Evolutionary conservation across 108 stramenopile species (phyloP), one percentile per base, ranked within the genome.

Genomic region (Parietichytrium sp.): DNA sequence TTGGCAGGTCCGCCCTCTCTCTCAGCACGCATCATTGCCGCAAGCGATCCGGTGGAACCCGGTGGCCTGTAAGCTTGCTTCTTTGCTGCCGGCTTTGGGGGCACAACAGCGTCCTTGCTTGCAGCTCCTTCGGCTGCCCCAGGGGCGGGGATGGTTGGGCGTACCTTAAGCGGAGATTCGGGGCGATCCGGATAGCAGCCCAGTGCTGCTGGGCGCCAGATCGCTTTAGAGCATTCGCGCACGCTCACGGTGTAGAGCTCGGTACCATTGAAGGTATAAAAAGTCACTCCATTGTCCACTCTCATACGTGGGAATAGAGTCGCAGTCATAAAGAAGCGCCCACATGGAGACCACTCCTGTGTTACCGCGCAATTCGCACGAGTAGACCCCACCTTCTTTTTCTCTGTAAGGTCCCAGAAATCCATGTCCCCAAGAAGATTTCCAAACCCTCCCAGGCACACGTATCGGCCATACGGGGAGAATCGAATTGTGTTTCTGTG

Each of bases 291-390:
- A 88, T 97, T 97, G 82, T 97, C 97, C 15, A 99, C 98, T 89
- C 97, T 97, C 97, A 97, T 97, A 7, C 96, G 91, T 4, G 98
- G 98, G 48, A 93, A 93, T 3, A 94, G 94, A 10, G 98, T 97
- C 18, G 91, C 90, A 26, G 93, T 93, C 52, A 93, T 33, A 72
- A 97, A 95, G 31, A 91, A 91, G 15, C 98, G 87, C 36, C 92
- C 91, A 83, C 94, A 93, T 18, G 98, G 97, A 20, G 90, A 87
- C 98, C 98, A 99, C 13, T 92, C 93, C 82, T 94, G 96, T 33
- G 93, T 91, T 18, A 94, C 94, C 38, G 91, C 91, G 48, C 91
- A 88, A 85, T 88, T 85, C 10, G 84, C 84, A 16, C 88, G 77
- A 4, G 89, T 90, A 45, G 84, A 80, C 6, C 91, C 92, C 82